These are phyloP conservation scores for Phytophthora nicotianae DNA, from an alignment of 352 stramenopile genomes.

Conservation along the genomic window DNA sequence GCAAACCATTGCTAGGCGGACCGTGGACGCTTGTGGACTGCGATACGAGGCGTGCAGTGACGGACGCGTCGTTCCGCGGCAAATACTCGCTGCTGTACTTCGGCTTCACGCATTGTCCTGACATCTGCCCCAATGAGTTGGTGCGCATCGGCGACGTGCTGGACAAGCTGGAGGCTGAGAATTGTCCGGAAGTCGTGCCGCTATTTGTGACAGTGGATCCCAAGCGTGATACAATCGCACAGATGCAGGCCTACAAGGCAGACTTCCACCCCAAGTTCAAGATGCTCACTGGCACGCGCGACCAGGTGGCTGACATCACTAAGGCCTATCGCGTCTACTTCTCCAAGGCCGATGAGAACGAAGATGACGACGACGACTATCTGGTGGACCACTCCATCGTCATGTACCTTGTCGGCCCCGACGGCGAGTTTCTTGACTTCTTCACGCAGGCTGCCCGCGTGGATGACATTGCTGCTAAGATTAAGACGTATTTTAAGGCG, in stretches of 20 bases:
- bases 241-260: slow-evolving; percentile 96
- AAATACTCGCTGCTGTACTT: slow-evolving; percentile 99
- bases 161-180: slow-evolving; percentile 86
- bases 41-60: slow-evolving; percentile 83
- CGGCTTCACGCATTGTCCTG: slow-evolving; percentile 99
- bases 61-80: slow-evolving; percentile 91
- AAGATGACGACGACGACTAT: slow-evolving; percentile 98
- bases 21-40: slow-evolving; percentile 94
- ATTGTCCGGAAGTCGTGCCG: slow-evolving; percentile 72
- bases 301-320: slow-evolving; percentile 96
- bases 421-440: slow-evolving; percentile 98
- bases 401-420: slow-evolving; percentile 97
- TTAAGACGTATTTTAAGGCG: slow-evolving; percentile 79
- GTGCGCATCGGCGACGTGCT: slow-evolving; percentile 97
- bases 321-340: slow-evolving; percentile 99
- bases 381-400: slow-evolving; percentile 99
- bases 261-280: slow-evolving; percentile 89
- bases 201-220: slow-evolving; percentile 99
- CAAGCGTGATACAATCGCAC: slow-evolving; percentile 95
- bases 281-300: slow-evolving; percentile 92
- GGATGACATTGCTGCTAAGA: slow-evolving; percentile 95
- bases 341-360: slow-evolving; percentile 94
- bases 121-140: slow-evolving; percentile 99
- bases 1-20: slow-evolving; percentile 92
- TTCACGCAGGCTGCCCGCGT: slow-evolving; percentile 98